These are phyloP conservation scores for Nasturtium officinale DNA, from an alignment of 345 rosid genomes.

Conservation along the genomic window DNA sequence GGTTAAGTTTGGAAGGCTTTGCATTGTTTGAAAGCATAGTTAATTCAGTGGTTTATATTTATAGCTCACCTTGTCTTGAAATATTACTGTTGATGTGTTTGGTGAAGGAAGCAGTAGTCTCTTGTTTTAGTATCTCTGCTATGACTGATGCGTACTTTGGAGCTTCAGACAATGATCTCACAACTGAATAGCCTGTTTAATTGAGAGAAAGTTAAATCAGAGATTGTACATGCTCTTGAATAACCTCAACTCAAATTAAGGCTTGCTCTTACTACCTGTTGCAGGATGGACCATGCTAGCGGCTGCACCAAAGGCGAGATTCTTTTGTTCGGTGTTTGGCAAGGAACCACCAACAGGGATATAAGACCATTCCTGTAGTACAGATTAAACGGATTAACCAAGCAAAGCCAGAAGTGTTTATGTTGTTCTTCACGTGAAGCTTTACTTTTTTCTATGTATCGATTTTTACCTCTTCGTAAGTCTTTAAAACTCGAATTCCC, in stretches of 20 bases:
- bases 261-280: slow-evolving; percentile 57
- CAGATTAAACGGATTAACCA: slow-evolving; percentile 10
- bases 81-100: slow-evolving; percentile 49
- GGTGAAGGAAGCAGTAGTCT: slow-evolving; percentile 37
- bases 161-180: slow-evolving; percentile 95
- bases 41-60: not conserved
- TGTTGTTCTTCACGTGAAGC: slow-evolving; percentile 7
- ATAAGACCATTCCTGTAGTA: slow-evolving; percentile 92
- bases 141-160: slow-evolving; percentile 85
- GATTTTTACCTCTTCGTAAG: slow-evolving; percentile 76
- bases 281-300: slow-evolving; percentile 99
- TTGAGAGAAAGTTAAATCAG: slow-evolving; percentile 15
- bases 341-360: slow-evolving; percentile 97
- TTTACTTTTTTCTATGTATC: not conserved
- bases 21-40: not conserved
- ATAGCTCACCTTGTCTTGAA: slow-evolving; percentile 74
- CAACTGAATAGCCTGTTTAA: slow-evolving; percentile 86
- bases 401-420: not conserved
- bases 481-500: slow-evolving; percentile 68
- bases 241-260: slow-evolving; percentile 14
- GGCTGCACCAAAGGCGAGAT: slow-evolving; percentile 96
- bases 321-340: slow-evolving; percentile 89
- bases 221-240: not conserved
- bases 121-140: slow-evolving; percentile 63
- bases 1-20: not conserved